These are phyloP conservation scores for Candida fluviatilis DNA, from an alignment of 805 yeast species.

Conservation along the genomic window DNA sequence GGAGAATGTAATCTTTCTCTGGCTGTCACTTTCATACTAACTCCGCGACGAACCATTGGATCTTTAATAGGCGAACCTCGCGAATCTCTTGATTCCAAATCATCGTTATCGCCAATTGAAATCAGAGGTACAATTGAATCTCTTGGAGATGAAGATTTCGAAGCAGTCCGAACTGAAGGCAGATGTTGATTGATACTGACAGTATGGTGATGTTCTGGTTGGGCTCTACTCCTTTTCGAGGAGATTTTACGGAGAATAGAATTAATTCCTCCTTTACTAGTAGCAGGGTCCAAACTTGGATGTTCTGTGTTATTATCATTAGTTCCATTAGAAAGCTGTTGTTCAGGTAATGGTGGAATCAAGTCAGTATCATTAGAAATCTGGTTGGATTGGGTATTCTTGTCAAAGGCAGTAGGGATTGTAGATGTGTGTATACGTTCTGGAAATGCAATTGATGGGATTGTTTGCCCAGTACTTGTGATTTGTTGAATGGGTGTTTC, in stretches of 20 bases:
- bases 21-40: constrained; percentile 57
- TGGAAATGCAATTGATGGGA: constrained; percentile 26
- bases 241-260: constrained; percentile 35
- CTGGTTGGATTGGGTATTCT: constrained; percentile 10
- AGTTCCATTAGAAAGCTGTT: constrained; percentile 25
- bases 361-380: constrained; percentile 8
- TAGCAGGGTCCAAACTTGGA: constrained; percentile 33
- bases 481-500: constrained; percentile 5
- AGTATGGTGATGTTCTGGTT: constrained; percentile 10
- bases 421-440: constrained; percentile 38
- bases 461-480: constrained; percentile 8
- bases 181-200: background rate
- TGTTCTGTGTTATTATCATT: constrained; percentile 11
- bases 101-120: constrained; percentile 1
- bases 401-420: constrained; percentile 13
- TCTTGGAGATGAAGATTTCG: background rate
- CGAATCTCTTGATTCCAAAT: background rate
- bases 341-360: constrained; percentile 18
- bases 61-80: constrained; percentile 17
- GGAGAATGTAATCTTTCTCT: constrained; percentile 37
- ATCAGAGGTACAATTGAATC: constrained; percentile 1
- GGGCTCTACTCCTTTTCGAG: constrained; percentile 21
- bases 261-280: constrained; percentile 26
- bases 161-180: background rate
- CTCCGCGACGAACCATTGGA: constrained; percentile 54